These are phyloP conservation scores for Suhomyces sp. DNA, from an alignment of 805 yeast genomes.

Conservation along the genomic window DNA sequence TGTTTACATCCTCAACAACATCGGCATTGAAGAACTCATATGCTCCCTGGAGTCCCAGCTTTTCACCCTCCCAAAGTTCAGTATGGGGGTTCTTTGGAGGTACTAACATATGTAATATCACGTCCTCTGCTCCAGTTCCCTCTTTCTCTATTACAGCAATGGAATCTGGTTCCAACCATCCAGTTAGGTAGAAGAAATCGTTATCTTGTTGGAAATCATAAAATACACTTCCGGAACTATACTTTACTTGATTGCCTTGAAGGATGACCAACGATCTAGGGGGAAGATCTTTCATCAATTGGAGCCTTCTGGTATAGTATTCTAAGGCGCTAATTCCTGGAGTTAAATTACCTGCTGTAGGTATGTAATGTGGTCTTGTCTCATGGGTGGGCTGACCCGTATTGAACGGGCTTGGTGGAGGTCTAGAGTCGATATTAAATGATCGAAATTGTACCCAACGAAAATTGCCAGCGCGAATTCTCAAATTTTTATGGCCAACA, in stretches of 20 bases:
- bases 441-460: background rate
- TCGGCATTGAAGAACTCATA: conserved; percentile 87
- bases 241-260: conserved; percentile 70
- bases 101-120: conserved; percentile 74
- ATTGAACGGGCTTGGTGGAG: conserved; percentile 31
- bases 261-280: conserved; percentile 68
- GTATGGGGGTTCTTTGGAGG: conserved; percentile 74
- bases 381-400: conserved; percentile 88
- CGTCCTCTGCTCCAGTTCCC: conserved; percentile 44
- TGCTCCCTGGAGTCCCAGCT: conserved; percentile 85
- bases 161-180: conserved; percentile 90
- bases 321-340: conserved; percentile 86
- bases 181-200: conserved; percentile 81
- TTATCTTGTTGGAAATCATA: conserved; percentile 91
- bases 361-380: conserved; percentile 71
- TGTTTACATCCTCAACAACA: conserved; percentile 53
- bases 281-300: conserved; percentile 58
- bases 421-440: conserved; percentile 21
- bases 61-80: conserved; percentile 94
- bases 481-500: no score
- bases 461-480: no score
- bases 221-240: conserved; percentile 87
- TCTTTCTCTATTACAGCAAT: conserved; percentile 66
- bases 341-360: conserved; percentile 77
- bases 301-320: conserved; percentile 68